Evolutionary conservation across 2,329 filamentous ascomycete species (phyloP), one percentile per base, ranked within the genome.

Genomic region (Coniella vitis): DNA sequence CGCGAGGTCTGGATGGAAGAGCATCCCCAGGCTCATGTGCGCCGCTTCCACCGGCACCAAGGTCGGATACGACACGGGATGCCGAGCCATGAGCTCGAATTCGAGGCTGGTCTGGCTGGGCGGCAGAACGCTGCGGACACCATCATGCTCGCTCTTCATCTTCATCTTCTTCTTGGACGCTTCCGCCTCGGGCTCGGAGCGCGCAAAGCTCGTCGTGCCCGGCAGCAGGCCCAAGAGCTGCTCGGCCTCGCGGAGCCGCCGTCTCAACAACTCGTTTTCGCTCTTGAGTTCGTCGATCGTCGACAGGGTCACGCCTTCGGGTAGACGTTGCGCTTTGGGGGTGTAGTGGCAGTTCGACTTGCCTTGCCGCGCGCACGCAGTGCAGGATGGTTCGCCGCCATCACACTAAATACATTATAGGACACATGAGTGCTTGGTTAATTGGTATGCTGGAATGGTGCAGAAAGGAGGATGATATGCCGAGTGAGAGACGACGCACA

Each of bases 51-150:
- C 17, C 8, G 42, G 42, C 3, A n/a, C 9, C 31, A 45, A 19
- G 31, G 31, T 34, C 10, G 47, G 47, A 29, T 49, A 49, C 9
- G 47, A 16, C 4, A 43, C 44, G 4, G 47, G 31, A n/a, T 49
- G 47, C n/a, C 38, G 4, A 13, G 44, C 38, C 47, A 49, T 49
- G 13, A 49, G n/a, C 47, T 49, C 47, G 31, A 49, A 49, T 22
- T 49, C 47, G 9, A 49, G 40, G n/a, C 39, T 44, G 8, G 16
- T 20, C 29, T 49, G 47, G 13, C 31, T 4, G 17, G 47, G 47
- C 7, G 39, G 47, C 17, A 38, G n/a, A 7, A 38, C n/a, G 2
- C 22, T 17, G 8, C 16, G 21, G 17, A 22, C 21, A 25, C 9
- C 5, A 16, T 38, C n/a, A 12, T 16, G 4, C n/a, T 13, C 5